Conservation (phyloP, 2,329 filamentous ascomycete genomes). For the Trichoderma harzianum region DNA sequence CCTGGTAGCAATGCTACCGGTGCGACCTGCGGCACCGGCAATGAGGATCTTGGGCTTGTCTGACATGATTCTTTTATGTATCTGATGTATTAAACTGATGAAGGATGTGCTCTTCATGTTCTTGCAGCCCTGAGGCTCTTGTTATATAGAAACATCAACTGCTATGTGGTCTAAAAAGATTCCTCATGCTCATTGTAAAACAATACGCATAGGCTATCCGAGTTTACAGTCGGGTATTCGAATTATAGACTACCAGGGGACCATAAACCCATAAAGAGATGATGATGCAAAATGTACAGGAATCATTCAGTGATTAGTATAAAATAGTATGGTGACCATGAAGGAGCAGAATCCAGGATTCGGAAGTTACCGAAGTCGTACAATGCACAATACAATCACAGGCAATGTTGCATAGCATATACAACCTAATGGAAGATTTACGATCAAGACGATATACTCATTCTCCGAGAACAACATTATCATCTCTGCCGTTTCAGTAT, state of each 20-base stretch:
- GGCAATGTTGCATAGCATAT: background rate
- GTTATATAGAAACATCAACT: background rate
- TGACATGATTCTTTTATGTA: background rate
- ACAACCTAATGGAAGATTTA: background rate
- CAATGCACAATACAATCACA: background rate
- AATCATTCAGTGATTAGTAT: background rate
- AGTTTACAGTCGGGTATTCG: background rate
- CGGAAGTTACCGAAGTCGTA: background rate
- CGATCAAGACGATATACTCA: accelerated
- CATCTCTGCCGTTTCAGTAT: background rate
- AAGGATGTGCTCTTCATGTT: background rate
- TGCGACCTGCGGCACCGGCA: background rate
- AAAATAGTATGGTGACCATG: background rate
- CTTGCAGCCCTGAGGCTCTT: background rate
- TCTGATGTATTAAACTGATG: background rate
- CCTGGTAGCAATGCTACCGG: background rate
- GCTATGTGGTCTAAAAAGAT: background rate
- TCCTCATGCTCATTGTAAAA: background rate
- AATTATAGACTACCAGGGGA: background rate
- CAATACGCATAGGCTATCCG: background rate
- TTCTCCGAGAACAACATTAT: background rate
- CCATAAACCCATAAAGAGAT: background rate
- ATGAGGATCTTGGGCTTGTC: background rate
- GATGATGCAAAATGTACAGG: background rate
- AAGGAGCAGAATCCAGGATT: background rate